phyloP scores from a whole-genome alignment of 768 basidiomycete species.

The Mycena albidolilacea region DNA sequence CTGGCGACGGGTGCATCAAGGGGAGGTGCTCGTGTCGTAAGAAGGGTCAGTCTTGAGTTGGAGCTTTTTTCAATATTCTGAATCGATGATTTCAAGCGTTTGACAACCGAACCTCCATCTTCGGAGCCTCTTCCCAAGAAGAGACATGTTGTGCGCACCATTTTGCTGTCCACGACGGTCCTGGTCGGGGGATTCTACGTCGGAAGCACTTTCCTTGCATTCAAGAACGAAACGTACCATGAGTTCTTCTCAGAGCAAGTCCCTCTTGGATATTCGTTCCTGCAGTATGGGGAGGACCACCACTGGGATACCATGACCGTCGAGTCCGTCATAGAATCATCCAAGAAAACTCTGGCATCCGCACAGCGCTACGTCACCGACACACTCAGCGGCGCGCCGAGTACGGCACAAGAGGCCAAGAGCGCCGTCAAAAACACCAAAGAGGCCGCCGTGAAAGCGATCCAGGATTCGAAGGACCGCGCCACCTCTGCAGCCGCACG shows the following conservation, averaged over 20 bases:
- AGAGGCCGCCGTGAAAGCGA: constrained; percentile 50
- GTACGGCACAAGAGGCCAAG: constrained; percentile 45
- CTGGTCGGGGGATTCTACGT: constrained; percentile 86
- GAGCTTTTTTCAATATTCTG: background rate
- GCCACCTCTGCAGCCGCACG: constrained; percentile 59
- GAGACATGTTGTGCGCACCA: constrained; percentile 66
- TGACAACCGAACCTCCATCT: constrained; percentile 70
- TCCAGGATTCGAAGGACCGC: constrained; percentile 61
- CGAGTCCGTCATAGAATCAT: constrained; percentile 68
- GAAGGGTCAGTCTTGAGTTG: constrained; percentile 60
- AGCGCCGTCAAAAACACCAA: constrained; percentile 53
- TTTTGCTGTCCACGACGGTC: constrained; percentile 78
- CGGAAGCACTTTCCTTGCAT: constrained; percentile 84
- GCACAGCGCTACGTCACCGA: constrained; percentile 68
- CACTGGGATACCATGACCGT: constrained; percentile 85
- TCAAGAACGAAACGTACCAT: constrained; percentile 84
- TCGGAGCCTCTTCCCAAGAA: constrained; percentile 59
- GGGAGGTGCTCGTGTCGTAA: constrained; percentile 65
- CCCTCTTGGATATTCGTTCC: constrained; percentile 81
- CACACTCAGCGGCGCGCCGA: constrained; percentile 61
- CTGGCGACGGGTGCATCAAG: constrained; percentile 61
- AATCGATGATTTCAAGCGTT: constrained; percentile 59
- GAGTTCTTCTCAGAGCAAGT: constrained; percentile 88
- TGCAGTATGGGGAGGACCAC: constrained; percentile 86
- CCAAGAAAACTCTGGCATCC: constrained; percentile 63